Evolutionary conservation across 306 rosid species (phyloP).

Genomic region (Astragalus membranaceus): DNA sequence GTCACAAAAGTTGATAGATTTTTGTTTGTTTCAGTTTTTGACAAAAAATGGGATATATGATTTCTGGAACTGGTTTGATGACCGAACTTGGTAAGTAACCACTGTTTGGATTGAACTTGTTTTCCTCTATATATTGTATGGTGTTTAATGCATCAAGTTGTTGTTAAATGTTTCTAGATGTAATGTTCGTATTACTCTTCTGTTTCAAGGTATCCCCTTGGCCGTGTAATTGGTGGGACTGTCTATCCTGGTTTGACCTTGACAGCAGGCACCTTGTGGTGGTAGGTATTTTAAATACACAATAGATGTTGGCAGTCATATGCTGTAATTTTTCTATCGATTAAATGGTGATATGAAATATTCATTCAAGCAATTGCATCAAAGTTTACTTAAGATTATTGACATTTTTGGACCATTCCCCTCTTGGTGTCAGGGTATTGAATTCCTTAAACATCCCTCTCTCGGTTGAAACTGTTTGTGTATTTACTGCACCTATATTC

Average conservation of each 20-base stretch:
- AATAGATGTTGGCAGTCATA: conserved; percentile 1
- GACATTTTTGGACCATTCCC: conserved; percentile 13
- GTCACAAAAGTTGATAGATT: conserved; percentile 18
- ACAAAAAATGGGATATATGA: conserved; percentile 94
- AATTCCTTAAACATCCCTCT: conserved; percentile 91
- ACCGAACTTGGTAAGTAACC: conserved; percentile 80
- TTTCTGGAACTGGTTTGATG: conserved; percentile 99
- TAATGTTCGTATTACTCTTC: background rate
- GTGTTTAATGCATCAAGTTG: background rate
- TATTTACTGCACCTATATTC: conserved; percentile 94
- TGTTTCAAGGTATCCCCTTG: conserved; percentile 91
- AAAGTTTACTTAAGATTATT: background rate
- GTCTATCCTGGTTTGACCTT: conserved; percentile 97
- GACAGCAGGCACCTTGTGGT: conserved; percentile 91
- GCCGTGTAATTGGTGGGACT: conserved; percentile 97
- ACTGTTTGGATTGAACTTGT: background rate
- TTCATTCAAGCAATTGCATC: conserved; percentile 5
- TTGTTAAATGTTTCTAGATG: conserved; percentile 21
- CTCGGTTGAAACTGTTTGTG: conserved; percentile 96
- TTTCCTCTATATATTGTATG: background rate
- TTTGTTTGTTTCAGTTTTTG: conserved; percentile 75
- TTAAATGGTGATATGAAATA: background rate
- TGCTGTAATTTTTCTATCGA: conserved; percentile 14
- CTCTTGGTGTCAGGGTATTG: conserved; percentile 51
- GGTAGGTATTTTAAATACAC: conserved; percentile 46